Evolutionary conservation across 2,329 filamentous ascomycete species (phyloP), one percentile per base, ranked within the genome.

Genomic region (Trichoderma gracile): DNA sequence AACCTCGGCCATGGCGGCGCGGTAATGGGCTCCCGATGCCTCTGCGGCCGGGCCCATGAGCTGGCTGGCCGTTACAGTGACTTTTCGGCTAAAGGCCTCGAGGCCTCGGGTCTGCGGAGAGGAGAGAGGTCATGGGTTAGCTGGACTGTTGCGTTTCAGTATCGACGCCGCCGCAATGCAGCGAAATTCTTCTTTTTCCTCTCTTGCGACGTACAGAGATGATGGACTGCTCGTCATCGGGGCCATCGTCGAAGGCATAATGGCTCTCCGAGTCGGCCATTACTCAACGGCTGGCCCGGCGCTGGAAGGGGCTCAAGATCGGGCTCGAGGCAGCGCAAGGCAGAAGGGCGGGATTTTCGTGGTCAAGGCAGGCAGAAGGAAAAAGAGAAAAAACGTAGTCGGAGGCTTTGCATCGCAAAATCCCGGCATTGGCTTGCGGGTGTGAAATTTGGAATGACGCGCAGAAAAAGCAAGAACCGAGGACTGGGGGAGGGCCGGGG

Each of bases 1-100:
- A 59, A 99, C 88, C 76, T 95, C 91, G 72, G 85, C 88, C 84
- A 99, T 89, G 68, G 95, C 94, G 78, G 83, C 87, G 74, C 95
- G 89, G 78, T 97, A 98, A 77, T 93, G 89, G 75, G 82, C 74
- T 78, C 83, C 72, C 73, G 81, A 70, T 75, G 82, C 77, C 72
- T 78, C 77, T 70, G 79, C 74, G 64, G 86, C 78, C 53, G 89
- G 87, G 50, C 85, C 89, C 73, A 98, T 96, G 70, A 99, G 83
- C 77, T 96, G 93, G 73, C 88, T 91, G 64, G 95, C 95, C 21
- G 95, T 98, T 30, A 92, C 92, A 33, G 93, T 95, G 68, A 98
- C 93, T 79, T 97, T 99, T 74, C 94, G 89, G 70, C 93, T 88
- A 78, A 99, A 97, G 63, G 92, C 91, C 79, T 97, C 93, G 71